These are phyloP conservation scores for Sporothrix luriei DNA, from an alignment of 2,329 filamentous ascomycete species.

Conservation along the genomic window DNA sequence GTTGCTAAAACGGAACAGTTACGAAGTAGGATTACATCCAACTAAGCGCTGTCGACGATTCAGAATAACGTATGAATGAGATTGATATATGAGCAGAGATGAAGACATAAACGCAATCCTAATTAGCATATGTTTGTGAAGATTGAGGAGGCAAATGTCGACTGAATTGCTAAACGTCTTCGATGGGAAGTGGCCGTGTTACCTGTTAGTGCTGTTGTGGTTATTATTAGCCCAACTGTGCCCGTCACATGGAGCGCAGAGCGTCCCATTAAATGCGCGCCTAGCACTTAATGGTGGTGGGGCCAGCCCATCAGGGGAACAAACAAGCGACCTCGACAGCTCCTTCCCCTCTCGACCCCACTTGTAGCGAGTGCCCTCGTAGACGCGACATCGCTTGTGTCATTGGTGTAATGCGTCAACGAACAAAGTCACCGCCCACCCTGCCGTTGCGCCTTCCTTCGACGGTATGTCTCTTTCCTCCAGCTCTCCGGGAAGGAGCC, in stretches of 20 bases:
- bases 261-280: conserved; percentile 17
- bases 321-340: conserved; percentile 13
- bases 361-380: conserved; percentile 10
- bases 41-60: too few relatives aligned
- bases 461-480: conserved; percentile 1
- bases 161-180: neutral
- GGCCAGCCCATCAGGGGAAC: conserved; percentile 11
- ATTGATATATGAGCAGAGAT: neutral
- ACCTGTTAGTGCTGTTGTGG: conserved; percentile 12
- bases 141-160: neutral
- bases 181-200: neutral
- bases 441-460: conserved; percentile 14
- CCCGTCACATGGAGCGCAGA: conserved; percentile 21
- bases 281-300: conserved; percentile 6
- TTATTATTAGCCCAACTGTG: conserved; percentile 26
- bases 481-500: conserved; percentile 5
- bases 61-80: neutral
- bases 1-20: neutral
- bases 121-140: neutral
- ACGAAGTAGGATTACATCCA: too few relatives aligned
- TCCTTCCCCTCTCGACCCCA: conserved; percentile 27
- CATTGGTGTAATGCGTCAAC: conserved; percentile 18
- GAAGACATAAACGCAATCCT: neutral
- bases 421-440: conserved; percentile 24
- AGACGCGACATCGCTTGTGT: conserved; percentile 24